Evolutionary conservation across 768 basidiomycete species (phyloP).

Genomic region (Naganishia onofrii): DNA sequence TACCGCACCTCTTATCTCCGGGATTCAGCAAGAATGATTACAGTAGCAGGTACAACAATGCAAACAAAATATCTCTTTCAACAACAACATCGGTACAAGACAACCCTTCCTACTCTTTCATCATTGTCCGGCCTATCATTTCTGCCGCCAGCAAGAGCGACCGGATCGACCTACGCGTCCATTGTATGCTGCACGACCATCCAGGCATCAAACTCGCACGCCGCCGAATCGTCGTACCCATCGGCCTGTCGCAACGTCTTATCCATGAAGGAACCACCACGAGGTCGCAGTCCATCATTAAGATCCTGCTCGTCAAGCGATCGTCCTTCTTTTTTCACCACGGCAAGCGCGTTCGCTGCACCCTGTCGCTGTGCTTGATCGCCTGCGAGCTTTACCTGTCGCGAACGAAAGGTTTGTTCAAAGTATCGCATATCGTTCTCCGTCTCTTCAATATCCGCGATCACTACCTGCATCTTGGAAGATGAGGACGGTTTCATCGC

Average conservation of each 20-base stretch:
- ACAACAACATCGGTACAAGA: no score
- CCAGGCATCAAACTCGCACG: not conserved
- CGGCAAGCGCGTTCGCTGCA: not conserved
- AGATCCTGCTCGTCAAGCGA: not conserved
- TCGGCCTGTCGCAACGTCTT: not conserved
- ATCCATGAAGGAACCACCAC: not conserved
- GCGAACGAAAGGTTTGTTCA: no score
- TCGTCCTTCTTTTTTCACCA: not conserved
- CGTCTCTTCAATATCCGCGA: not conserved
- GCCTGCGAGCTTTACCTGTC: no score
- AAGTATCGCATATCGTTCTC: no score
- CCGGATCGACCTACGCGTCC: not conserved
- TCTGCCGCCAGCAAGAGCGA: no score
- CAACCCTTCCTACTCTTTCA: no score
- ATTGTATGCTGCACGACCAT: not conserved
- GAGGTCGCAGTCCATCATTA: not conserved
- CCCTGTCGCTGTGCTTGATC: not conserved
- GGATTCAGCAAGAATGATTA: no score
- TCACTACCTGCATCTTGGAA: not conserved
- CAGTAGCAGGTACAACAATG: no score
- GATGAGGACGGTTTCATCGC: not conserved
- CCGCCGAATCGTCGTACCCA: not conserved
- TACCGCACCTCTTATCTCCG: no score
- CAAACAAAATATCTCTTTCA: no score
- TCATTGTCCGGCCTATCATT: no score